These are phyloP conservation scores for Ustilago xerochloae DNA, from an alignment of 1,284 basidiomycete genomes.

Conservation along the genomic window DNA sequence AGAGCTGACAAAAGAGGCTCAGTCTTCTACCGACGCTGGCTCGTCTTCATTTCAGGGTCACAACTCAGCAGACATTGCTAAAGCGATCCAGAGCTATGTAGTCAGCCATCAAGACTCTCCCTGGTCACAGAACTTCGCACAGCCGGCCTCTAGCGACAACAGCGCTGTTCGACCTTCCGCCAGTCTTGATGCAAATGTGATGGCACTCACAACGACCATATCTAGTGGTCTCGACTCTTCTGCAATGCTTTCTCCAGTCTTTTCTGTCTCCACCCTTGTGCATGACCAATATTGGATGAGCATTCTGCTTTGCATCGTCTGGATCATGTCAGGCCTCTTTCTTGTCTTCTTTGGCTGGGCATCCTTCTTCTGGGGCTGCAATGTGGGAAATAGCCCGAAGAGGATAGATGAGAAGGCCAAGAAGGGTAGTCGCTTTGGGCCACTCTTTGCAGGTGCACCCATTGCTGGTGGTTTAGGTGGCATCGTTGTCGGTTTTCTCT, in stretches of 20 bases:
- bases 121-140: slow-evolving; percentile 20
- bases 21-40: background rate
- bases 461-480: slow-evolving; percentile 57
- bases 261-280: slow-evolving; percentile 29
- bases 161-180: background rate
- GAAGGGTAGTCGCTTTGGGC: background rate
- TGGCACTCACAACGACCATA: background rate
- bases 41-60: slow-evolving; percentile 30
- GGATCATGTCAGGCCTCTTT: slow-evolving; percentile 50
- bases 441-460: slow-evolving; percentile 24
- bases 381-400: slow-evolving; percentile 12
- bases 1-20: slow-evolving; percentile 22
- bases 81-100: slow-evolving; percentile 49
- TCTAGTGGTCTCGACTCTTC: background rate
- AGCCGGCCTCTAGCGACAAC: background rate
- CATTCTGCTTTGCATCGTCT: slow-evolving; percentile 52
- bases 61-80: slow-evolving; percentile 38
- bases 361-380: slow-evolving; percentile 57
- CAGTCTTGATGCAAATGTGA: background rate
- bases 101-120: slow-evolving; percentile 29
- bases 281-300: slow-evolving; percentile 41
- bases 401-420: slow-evolving; percentile 22
- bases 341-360: slow-evolving; percentile 60
- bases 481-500: slow-evolving; percentile 51
- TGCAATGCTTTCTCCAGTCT: slow-evolving; percentile 1